A percentile compares a stretch with the other conserved stretches of the same genome.
Conservation (phyloP, 345 rosid genomes). For the Ceriops tagal region DNA sequence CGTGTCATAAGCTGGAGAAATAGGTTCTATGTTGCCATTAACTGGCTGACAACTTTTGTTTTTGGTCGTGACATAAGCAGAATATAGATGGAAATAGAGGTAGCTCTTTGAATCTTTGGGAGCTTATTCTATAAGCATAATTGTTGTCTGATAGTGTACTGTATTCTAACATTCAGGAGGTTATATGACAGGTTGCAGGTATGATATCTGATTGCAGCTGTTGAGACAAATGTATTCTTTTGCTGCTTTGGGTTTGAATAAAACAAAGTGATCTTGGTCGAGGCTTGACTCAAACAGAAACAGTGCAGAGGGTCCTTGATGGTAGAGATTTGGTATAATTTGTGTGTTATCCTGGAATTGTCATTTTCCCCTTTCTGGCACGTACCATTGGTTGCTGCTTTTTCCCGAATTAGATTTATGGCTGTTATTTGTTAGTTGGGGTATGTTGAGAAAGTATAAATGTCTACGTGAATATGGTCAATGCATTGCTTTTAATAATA, state of each 20-base stretch:
- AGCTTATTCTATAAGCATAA: not conserved
- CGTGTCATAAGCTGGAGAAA: conserved; percentile 97
- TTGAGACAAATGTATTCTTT: not conserved
- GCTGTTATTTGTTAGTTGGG: too few relatives aligned
- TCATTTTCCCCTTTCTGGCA: not conserved
- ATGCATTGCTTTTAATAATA: too few relatives aligned
- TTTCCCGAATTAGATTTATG: too few relatives aligned
- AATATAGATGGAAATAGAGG: conserved; percentile 17
- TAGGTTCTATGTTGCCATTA: conserved; percentile 79
- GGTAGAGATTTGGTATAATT: not conserved
- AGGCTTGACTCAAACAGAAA: not conserved
- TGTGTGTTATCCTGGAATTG: not conserved
- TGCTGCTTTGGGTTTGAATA: conserved; percentile 1
- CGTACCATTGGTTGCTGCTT: too few relatives aligned
- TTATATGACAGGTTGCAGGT: not conserved
- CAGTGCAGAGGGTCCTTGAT: not conserved
- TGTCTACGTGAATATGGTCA: too few relatives aligned
- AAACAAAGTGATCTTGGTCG: not conserved
- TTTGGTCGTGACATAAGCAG: conserved; percentile 85
- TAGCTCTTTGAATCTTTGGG: not conserved
- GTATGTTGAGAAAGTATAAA: too few relatives aligned
- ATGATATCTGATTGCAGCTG: not conserved
- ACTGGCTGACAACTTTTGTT: conserved; percentile 83
- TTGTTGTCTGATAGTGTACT: too few relatives aligned
- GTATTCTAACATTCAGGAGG: not conserved